phyloP scores from a whole-genome alignment of 352 stramenopile species.

The Blastocystis sp. region DNA sequence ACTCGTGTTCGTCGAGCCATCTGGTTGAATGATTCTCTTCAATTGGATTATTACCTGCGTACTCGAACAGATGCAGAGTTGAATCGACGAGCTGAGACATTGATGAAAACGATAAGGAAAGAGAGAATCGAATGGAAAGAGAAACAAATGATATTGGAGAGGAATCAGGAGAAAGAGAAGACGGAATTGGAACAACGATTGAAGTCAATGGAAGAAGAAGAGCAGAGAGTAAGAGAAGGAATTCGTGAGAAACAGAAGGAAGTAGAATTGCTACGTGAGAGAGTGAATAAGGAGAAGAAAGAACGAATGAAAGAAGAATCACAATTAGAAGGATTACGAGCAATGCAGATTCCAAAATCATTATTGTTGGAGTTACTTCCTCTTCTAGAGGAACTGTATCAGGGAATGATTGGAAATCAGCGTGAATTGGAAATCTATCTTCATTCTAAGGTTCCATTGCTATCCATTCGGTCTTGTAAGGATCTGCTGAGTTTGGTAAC shows the following conservation, averaged over 20 bases:
- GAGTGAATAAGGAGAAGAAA: not conserved
- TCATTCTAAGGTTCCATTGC: not conserved
- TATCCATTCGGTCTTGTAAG: not conserved
- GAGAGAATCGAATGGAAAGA: not conserved
- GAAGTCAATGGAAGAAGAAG: not conserved
- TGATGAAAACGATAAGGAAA: slow-evolving; percentile 21
- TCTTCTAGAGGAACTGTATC: not conserved
- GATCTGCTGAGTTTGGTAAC: not conserved
- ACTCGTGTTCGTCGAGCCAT: not conserved
- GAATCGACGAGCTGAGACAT: not conserved
- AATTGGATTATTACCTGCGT: not conserved
- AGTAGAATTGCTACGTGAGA: not conserved
- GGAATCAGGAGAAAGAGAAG: not conserved
- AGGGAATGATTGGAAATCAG: not conserved
- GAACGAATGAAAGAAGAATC: not conserved
- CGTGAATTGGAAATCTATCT: not conserved
- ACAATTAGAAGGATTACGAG: not conserved
- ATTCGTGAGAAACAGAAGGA: not conserved
- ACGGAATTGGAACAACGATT: not conserved
- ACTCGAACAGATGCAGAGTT: slow-evolving; percentile 35
- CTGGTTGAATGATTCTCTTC: not conserved
- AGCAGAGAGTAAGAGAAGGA: not conserved
- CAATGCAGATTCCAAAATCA: not conserved
- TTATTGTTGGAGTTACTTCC: not conserved
- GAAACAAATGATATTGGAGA: not conserved